phyloP scores from a whole-genome alignment of 768 basidiomycete genomes.

The Exidia glandulosa region DNA sequence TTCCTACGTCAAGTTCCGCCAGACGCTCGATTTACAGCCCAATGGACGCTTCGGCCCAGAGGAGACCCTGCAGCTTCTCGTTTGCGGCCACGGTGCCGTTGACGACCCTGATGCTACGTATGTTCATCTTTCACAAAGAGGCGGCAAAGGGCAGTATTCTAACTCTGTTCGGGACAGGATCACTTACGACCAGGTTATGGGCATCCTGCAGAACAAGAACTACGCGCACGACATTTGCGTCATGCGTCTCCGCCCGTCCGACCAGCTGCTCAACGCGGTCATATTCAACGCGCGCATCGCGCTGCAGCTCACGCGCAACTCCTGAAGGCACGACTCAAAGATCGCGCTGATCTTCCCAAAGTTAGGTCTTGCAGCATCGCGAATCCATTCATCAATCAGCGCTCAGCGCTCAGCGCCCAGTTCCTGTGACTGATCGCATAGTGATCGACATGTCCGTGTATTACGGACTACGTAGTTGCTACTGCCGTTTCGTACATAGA shows the following conservation, averaged over 20 bases:
- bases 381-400: too few species aligned
- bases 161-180: constrained; percentile 36
- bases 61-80: constrained; percentile 61
- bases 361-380: too few species aligned
- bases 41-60: constrained; percentile 33
- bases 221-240: constrained; percentile 59
- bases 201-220: constrained; percentile 38
- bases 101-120: constrained; percentile 81
- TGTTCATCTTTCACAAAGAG: not conserved
- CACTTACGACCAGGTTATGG: constrained; percentile 73
- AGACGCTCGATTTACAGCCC: constrained; percentile 35
- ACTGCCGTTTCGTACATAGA: too few species aligned
- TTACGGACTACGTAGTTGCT: too few species aligned
- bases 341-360: too few species aligned
- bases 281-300: constrained; percentile 85
- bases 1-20: constrained; percentile 79
- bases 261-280: constrained; percentile 78
- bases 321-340: too few species aligned
- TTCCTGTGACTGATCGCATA: too few species aligned
- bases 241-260: constrained; percentile 72
- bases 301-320: constrained; percentile 81
- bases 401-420: too few species aligned
- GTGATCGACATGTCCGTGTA: too few species aligned
- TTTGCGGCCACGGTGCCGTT: constrained; percentile 87
- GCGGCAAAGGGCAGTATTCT: constrained; percentile 6